A percentile compares a stretch with the other conserved stretches of the same genome.
phyloP scores from a whole-genome alignment of 805 yeast genomes.

The Nakazawaea laoshanensis region DNA sequence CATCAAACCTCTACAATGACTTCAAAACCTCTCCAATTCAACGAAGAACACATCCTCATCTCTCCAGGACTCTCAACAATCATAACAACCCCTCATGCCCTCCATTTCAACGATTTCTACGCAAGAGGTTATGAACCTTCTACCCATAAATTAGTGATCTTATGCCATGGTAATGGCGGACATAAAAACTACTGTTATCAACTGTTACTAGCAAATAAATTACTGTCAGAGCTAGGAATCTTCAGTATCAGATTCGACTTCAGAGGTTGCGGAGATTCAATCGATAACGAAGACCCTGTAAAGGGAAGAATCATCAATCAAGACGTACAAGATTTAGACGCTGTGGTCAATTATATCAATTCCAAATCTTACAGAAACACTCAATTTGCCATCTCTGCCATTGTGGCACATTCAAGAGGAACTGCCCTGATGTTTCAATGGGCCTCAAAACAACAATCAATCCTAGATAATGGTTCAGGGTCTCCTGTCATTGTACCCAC shows the following conservation, averaged over 20 bases:
- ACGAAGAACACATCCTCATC: constrained; percentile 4
- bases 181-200: constrained; percentile 78
- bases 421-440: constrained; percentile 67
- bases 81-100: constrained; percentile 9
- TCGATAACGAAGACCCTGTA: constrained; percentile 28
- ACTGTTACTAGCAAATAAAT: constrained; percentile 44
- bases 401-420: constrained; percentile 80
- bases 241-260: constrained; percentile 75
- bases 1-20: no score
- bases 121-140: constrained; percentile 20
- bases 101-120: constrained; percentile 6
- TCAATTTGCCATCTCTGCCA: constrained; percentile 39
- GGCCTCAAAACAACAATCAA: constrained; percentile 39
- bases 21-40: no score
- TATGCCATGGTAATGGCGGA: constrained; percentile 83
- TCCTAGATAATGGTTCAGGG: constrained; percentile 17
- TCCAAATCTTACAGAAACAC: constrained; percentile 22
- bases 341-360: constrained; percentile 28
- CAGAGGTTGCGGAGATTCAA: constrained; percentile 78
- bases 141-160: constrained; percentile 44
- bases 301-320: constrained; percentile 51
- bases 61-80: constrained; percentile 8
- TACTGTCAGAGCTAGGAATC: constrained; percentile 54
- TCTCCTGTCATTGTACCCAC: constrained; percentile 44
- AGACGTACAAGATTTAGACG: constrained; percentile 63